Evolutionary conservation across 805 yeast genomes (phyloP).

Genomic region (Wickerhamomyces alni): DNA sequence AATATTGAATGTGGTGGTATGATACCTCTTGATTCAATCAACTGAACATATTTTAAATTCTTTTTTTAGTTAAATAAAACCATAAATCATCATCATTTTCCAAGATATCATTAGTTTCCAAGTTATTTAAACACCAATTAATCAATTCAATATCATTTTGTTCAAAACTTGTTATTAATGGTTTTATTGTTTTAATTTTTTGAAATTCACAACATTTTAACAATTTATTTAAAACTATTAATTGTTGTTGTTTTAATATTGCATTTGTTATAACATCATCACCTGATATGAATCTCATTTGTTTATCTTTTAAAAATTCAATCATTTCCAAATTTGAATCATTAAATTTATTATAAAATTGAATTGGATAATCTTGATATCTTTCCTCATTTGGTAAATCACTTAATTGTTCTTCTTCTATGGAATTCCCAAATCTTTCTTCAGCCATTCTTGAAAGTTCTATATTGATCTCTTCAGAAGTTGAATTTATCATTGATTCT

Average conservation of each 20-base stretch:
- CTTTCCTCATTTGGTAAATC: slow-evolving; percentile 6
- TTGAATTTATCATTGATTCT: slow-evolving; percentile 8
- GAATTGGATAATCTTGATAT: slow-evolving; percentile 13
- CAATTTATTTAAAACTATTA: not conserved
- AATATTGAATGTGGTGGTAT: too few species aligned
- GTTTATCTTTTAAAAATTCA: slow-evolving; percentile 4
- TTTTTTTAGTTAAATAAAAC: slow-evolving; percentile 3
- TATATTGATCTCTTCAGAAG: slow-evolving; percentile 10
- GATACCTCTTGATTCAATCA: too few species aligned
- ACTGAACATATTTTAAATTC: too few species aligned
- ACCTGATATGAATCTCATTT: slow-evolving; percentile 7
- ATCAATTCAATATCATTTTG: slow-evolving; percentile 5
- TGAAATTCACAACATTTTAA: slow-evolving; percentile 7
- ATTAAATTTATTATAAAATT: slow-evolving; percentile 11
- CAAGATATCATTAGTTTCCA: slow-evolving; percentile 2
- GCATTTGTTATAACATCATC: slow-evolving; percentile 6
- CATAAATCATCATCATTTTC: slow-evolving; percentile 16
- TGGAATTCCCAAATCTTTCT: slow-evolving; percentile 7
- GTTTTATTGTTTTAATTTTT: slow-evolving; percentile 3
- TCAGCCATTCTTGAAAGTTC: slow-evolving; percentile 17
- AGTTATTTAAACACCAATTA: slow-evolving; percentile 14
- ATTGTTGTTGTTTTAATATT: slow-evolving; percentile 1
- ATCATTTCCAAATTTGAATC: slow-evolving; percentile 3
- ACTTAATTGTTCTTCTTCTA: slow-evolving; percentile 9
- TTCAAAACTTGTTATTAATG: slow-evolving; percentile 15